phyloP scores from a whole-genome alignment of 2,329 filamentous ascomycete species.

The Diaporthe caulivora region DNA sequence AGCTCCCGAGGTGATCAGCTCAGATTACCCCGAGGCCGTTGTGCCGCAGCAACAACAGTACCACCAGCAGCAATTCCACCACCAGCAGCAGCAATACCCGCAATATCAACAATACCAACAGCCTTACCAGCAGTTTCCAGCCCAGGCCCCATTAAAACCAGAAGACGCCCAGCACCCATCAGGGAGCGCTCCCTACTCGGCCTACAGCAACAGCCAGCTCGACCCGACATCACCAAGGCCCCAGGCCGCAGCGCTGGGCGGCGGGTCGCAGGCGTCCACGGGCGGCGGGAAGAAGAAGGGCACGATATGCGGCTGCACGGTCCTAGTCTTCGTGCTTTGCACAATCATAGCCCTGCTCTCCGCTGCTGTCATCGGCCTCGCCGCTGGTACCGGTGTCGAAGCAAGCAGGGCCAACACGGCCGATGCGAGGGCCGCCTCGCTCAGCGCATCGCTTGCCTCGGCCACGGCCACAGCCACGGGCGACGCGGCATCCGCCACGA shows the following conservation, averaged over 20 bases:
- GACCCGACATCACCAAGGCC: slow-evolving; percentile 31
- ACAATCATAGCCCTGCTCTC: slow-evolving; percentile 55
- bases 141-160: slow-evolving; percentile 22
- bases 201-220: slow-evolving; percentile 34
- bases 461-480: slow-evolving; percentile 40
- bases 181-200: slow-evolving; percentile 26
- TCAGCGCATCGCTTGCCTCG: slow-evolving; percentile 44
- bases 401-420: slow-evolving; percentile 54
- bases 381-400: slow-evolving; percentile 58
- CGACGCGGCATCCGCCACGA: slow-evolving; percentile 41
- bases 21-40: slow-evolving; percentile 36
- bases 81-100: slow-evolving; percentile 17
- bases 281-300: slow-evolving; percentile 21
- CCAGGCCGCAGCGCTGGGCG: neutral
- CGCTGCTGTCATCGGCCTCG: slow-evolving; percentile 57
- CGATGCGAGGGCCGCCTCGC: slow-evolving; percentile 47
- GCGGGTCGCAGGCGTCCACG: neutral
- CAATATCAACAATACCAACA: slow-evolving; percentile 31
- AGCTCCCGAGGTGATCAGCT: slow-evolving; percentile 34
- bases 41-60: slow-evolving; percentile 12
- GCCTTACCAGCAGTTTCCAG: slow-evolving; percentile 27
- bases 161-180: slow-evolving; percentile 22
- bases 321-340: slow-evolving; percentile 56
- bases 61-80: neutral
- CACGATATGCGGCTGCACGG: slow-evolving; percentile 52